Conservation (phyloP, 176 grass and related monocot species). For the Calamus simplicifolius region DNA sequence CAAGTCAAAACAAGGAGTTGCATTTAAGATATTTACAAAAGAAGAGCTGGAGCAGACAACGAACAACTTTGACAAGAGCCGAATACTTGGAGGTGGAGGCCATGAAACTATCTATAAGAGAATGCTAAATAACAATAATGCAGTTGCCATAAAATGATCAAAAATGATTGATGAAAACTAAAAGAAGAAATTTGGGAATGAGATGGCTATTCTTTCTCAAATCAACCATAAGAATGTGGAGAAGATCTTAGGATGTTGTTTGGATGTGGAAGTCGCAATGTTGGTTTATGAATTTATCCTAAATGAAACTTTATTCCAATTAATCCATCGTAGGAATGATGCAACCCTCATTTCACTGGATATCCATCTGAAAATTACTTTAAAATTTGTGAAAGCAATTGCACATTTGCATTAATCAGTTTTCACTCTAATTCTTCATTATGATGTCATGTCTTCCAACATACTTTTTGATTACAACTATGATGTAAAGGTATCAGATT, state of each 20-base stretch:
- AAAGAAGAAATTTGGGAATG: constrained; percentile 1
- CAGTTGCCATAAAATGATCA: not conserved
- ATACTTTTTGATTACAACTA: not conserved
- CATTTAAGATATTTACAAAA: no score
- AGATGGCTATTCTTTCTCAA: not conserved
- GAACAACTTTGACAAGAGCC: no score
- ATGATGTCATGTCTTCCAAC: not conserved
- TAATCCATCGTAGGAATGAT: not conserved
- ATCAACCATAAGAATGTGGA: not conserved
- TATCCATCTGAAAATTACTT: not conserved
- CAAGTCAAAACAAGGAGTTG: no score
- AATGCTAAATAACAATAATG: not conserved
- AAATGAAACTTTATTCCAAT: not conserved
- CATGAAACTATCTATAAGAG: not conserved
- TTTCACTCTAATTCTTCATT: not conserved
- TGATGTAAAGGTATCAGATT: not conserved
- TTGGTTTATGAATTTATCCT: not conserved
- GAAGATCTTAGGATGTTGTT: not conserved
- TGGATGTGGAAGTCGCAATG: not conserved
- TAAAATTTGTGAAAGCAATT: not conserved
- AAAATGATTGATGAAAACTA: not conserved
- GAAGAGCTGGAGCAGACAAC: no score
- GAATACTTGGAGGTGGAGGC: no score
- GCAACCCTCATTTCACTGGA: not conserved
- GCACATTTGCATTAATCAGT: not conserved